phyloP scores from a whole-genome alignment of 306 rosid genomes.

The Corylus americana region DNA sequence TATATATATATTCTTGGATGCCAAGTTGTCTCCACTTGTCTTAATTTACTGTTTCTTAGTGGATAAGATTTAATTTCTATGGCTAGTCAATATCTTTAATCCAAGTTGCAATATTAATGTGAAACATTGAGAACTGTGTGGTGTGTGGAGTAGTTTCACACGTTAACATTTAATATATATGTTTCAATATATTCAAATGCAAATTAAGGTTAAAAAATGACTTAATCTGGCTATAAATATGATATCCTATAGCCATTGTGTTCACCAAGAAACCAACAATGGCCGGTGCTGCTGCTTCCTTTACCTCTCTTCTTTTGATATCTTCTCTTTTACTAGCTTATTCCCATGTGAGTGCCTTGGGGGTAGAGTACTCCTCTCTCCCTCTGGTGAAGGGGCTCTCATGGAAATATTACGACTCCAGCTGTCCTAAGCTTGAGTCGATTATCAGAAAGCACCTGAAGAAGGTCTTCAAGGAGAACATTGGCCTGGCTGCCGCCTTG shows the following conservation, averaged over 20 bases:
- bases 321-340: constrained; percentile 14
- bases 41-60: too few relatives aligned
- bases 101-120: too few relatives aligned
- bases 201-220: neutral
- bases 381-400: constrained; percentile 34
- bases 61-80: too few relatives aligned
- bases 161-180: too few relatives aligned
- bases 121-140: too few relatives aligned
- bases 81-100: too few relatives aligned
- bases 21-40: too few relatives aligned
- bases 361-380: constrained; percentile 23
- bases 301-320: constrained; percentile 18
- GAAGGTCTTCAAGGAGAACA: constrained; percentile 47
- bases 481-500: constrained; percentile 70
- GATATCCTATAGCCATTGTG: neutral
- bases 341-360: constrained; percentile 13
- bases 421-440: constrained; percentile 48
- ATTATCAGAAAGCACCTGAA: constrained; percentile 50
- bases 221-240: neutral
- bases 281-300: neutral
- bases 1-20: too few relatives aligned
- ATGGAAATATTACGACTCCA: constrained; percentile 30
- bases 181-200: too few relatives aligned
- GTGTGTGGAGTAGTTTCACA: too few relatives aligned
- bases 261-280: neutral